Evolutionary conservation across 768 basidiomycete species (phyloP).

Genomic region (Leccinum boreale): DNA sequence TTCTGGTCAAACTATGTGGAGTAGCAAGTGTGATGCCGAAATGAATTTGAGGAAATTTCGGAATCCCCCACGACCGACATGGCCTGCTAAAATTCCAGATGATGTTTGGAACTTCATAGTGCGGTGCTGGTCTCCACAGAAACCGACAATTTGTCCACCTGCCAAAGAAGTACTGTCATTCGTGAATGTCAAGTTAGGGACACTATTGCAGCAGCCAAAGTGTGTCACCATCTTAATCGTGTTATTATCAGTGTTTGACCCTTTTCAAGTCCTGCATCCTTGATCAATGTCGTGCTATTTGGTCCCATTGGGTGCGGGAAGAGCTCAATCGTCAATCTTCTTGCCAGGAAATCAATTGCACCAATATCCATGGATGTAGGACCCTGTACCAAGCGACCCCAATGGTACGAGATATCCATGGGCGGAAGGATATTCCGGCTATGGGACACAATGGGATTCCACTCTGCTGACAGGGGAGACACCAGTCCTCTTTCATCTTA

Average conservation of each 20-base stretch:
- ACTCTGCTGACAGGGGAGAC: background rate
- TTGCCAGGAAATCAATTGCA: conserved; percentile 19
- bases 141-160: background rate
- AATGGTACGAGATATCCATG: background rate
- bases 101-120: conserved; percentile 1
- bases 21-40: background rate
- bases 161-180: background rate
- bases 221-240: background rate
- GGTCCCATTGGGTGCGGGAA: conserved; percentile 17
- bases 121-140: background rate
- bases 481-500: conserved; percentile 7
- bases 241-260: background rate
- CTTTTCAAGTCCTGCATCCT: background rate
- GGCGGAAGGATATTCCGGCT: conserved; percentile 9
- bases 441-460: conserved; percentile 28
- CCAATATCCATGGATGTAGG: conserved; percentile 18
- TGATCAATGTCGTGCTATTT: conserved; percentile 14
- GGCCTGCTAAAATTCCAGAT: conserved; percentile 1
- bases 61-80: background rate
- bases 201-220: background rate
- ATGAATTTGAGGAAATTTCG: background rate
- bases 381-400: conserved; percentile 30
- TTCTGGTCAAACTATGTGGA: background rate
- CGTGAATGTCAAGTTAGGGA: background rate
- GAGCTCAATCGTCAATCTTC: conserved; percentile 20